Conservation (phyloP, 441 rosid genomes). For the Arabidopsis lyrata region DNA sequence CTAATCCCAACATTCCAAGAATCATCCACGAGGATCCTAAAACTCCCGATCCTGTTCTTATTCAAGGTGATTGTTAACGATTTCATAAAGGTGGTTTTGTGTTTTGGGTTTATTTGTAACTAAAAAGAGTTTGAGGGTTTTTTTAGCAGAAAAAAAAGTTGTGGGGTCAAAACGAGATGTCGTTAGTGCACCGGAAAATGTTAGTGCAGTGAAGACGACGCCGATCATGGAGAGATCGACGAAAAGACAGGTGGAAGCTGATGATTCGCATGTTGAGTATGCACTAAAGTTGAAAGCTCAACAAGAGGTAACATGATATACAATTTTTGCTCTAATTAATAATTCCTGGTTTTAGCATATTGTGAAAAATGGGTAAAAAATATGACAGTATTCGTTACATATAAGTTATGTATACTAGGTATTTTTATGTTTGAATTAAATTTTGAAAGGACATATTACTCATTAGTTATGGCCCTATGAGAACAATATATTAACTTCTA, state of each 20-base stretch:
- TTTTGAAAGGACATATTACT: neutral
- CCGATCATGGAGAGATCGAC: constrained; percentile 56
- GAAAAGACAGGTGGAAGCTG: constrained; percentile 53
- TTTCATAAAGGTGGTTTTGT: neutral
- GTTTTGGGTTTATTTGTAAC: neutral
- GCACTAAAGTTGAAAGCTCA: constrained; percentile 50
- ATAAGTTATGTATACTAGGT: too few relatives aligned
- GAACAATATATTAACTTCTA: neutral
- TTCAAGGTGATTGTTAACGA: constrained; percentile 50
- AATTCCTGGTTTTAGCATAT: neutral
- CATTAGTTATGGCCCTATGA: neutral
- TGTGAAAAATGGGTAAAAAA: neutral
- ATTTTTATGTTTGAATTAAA: neutral
- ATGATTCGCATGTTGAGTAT: constrained; percentile 48
- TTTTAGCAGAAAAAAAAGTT: constrained; percentile 56
- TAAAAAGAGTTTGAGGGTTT: neutral
- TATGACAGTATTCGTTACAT: too few relatives aligned
- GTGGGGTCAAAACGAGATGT: constrained; percentile 67
- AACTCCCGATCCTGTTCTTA: constrained; percentile 33
- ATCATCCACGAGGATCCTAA: constrained; percentile 41
- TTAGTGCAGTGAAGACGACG: constrained; percentile 68
- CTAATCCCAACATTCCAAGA: constrained; percentile 39
- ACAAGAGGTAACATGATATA: constrained; percentile 56
- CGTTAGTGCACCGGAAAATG: constrained; percentile 67
- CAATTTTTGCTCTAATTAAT: neutral